A percentile compares a stretch with the other conserved stretches of the same genome.
Evolutionary conservation across 1,284 basidiomycete genomes (phyloP).

Genomic region (Cystobasidiaceae sp.): DNA sequence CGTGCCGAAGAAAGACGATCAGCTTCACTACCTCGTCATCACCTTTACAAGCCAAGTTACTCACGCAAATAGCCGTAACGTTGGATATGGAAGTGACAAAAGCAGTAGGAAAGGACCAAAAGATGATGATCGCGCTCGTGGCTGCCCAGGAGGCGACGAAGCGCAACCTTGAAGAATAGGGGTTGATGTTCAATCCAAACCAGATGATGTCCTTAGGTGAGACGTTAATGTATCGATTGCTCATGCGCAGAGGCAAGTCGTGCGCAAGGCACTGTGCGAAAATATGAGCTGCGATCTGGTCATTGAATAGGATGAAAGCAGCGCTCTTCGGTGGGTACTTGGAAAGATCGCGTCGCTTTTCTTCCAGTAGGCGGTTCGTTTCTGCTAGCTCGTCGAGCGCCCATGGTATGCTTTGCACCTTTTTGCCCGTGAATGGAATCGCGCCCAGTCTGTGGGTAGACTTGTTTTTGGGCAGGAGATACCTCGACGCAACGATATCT

Average conservation of each 20-base stretch:
- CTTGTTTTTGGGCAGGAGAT: conserved; percentile 64
- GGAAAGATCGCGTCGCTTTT: conserved; percentile 60
- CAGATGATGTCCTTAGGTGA: conserved; percentile 83
- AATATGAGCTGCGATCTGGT: conserved; percentile 87
- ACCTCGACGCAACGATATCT: conserved; percentile 43
- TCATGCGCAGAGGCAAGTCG: conserved; percentile 57
- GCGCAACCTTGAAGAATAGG: conserved; percentile 71
- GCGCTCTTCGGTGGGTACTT: conserved; percentile 55
- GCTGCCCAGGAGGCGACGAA: conserved; percentile 52
- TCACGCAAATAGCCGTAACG: conserved; percentile 31
- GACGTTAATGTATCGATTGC: conserved; percentile 58
- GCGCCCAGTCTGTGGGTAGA: conserved; percentile 63
- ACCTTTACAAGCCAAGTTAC: no score
- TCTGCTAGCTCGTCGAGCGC: conserved; percentile 57
- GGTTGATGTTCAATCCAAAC: conserved; percentile 78
- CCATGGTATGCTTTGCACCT: conserved; percentile 89
- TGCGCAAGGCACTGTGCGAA: conserved; percentile 52
- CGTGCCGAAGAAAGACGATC: no score
- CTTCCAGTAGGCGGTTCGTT: conserved; percentile 53
- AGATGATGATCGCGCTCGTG: conserved; percentile 59
- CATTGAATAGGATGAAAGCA: conserved; percentile 85
- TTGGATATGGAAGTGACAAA: conserved; percentile 85
- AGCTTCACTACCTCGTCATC: no score
- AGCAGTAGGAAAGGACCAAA: conserved; percentile 59
- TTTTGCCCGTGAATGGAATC: conserved; percentile 64